Evolutionary conservation across 2,329 filamentous ascomycete species (phyloP).

Genomic region (Graphiopsis chlorocephala): DNA sequence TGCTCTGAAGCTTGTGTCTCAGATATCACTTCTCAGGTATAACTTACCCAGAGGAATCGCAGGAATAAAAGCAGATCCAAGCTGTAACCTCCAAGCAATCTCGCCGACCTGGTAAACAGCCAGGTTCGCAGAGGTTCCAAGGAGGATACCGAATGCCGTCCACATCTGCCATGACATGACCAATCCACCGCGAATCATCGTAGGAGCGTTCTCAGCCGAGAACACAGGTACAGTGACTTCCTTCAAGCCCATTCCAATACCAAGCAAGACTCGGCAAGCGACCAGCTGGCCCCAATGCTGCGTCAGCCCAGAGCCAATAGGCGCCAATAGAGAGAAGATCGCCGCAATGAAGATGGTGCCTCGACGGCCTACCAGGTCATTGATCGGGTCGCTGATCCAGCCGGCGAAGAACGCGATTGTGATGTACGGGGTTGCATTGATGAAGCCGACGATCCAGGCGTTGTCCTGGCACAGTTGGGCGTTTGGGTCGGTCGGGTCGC

Average conservation of each 20-base stretch:
- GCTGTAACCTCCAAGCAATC: conserved; percentile 42
- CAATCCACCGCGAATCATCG: conserved; percentile 43
- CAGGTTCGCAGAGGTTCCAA: conserved; percentile 62
- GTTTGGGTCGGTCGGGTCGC: neutral
- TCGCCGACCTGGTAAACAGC: conserved; percentile 41
- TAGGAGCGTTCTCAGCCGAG: conserved; percentile 56
- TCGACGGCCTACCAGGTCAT: conserved; percentile 23
- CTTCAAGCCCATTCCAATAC: conserved; percentile 44
- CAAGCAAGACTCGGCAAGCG: conserved; percentile 33
- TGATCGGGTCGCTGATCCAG: conserved; percentile 34
- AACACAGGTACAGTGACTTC: conserved; percentile 49
- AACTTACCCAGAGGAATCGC: conserved; percentile 36
- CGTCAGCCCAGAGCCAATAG: conserved; percentile 36
- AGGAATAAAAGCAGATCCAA: conserved; percentile 44
- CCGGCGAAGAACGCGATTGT: conserved; percentile 29
- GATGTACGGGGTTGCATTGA: conserved; percentile 58
- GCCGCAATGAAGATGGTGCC: conserved; percentile 35
- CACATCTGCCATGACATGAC: conserved; percentile 41
- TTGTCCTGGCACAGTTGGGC: conserved; percentile 32
- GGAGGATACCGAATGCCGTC: conserved; percentile 62
- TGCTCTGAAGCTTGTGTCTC: neutral
- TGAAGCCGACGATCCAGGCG: conserved; percentile 60
- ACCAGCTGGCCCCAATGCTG: conserved; percentile 39
- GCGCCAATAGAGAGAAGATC: conserved; percentile 60
- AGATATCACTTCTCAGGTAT: neutral